phyloP scores from a whole-genome alignment of 805 yeast genomes.

The Cyberlindnera lachancei region DNA sequence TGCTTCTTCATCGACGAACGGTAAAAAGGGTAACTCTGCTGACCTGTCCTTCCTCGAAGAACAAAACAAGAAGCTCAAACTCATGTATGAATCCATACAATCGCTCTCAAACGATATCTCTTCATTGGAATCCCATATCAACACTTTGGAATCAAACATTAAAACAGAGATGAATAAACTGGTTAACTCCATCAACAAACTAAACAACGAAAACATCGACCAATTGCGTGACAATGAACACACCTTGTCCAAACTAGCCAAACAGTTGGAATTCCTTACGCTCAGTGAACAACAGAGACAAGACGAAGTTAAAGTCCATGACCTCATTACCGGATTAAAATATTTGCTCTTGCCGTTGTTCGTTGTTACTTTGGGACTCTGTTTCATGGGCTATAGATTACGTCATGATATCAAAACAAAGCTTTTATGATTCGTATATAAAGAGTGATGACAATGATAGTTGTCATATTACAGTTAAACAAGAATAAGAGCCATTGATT shows the following conservation, averaged over 20 bases:
- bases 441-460: too few relatives aligned
- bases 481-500: too few relatives aligned
- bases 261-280: conserved; percentile 14
- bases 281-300: conserved; percentile 19
- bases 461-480: too few relatives aligned
- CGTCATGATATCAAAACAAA: conserved; percentile 59
- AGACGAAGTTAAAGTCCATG: conserved; percentile 17
- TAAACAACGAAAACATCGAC: conserved; percentile 15
- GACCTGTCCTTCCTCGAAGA: conserved; percentile 19
- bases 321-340: conserved; percentile 20
- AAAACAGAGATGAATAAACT: conserved; percentile 3
- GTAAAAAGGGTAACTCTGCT: too few relatives aligned
- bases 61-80: conserved; percentile 10
- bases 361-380: conserved; percentile 27
- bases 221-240: conserved; percentile 21
- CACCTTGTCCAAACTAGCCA: conserved; percentile 14
- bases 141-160: conserved; percentile 1
- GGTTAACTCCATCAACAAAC: conserved; percentile 9
- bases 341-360: conserved; percentile 21
- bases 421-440: conserved; percentile 30
- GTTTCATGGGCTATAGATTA: conserved; percentile 42
- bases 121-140: conserved; percentile 1
- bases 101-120: neutral
- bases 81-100: conserved; percentile 1
- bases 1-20: conserved; percentile 6